Conservation (phyloP, 768 basidiomycete species). For the Tylopilus rubrobrunneus region DNA sequence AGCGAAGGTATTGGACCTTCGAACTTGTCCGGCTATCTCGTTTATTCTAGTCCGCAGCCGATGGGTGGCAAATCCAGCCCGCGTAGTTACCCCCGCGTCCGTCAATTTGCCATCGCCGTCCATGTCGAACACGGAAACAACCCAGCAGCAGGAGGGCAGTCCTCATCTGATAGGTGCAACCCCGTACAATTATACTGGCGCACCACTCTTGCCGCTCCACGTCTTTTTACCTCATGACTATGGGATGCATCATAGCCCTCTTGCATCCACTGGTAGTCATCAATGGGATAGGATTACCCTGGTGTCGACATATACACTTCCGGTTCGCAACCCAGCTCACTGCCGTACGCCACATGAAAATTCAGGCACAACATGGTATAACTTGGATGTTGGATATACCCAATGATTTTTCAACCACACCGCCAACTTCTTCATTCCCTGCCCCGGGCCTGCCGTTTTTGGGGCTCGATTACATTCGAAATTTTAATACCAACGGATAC, state of each 20-base stretch:
- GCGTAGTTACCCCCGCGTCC: constrained; percentile 72
- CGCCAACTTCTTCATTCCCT: constrained; percentile 62
- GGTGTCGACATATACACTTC: constrained; percentile 43
- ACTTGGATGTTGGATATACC: constrained; percentile 37
- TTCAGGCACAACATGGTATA: constrained; percentile 34
- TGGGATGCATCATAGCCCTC: constrained; percentile 33
- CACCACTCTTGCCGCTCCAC: constrained; percentile 50
- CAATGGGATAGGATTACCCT: constrained; percentile 46
- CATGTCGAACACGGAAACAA: constrained; percentile 46
- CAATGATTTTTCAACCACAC: constrained; percentile 54
- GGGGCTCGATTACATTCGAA: constrained; percentile 80
- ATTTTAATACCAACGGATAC: constrained; percentile 54
- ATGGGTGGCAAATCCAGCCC: constrained; percentile 47
- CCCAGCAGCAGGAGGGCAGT: constrained; percentile 47
- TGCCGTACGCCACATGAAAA: constrained; percentile 44
- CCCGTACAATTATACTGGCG: constrained; percentile 40
- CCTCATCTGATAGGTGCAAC: constrained; percentile 47
- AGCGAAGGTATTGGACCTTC: constrained; percentile 47
- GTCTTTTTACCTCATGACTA: constrained; percentile 58
- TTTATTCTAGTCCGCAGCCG: constrained; percentile 53
- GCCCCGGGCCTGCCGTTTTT: constrained; percentile 78
- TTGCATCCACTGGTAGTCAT: constrained; percentile 23
- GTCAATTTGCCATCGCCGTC: constrained; percentile 69
- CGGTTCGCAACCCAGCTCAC: constrained; percentile 29
- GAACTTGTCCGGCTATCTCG: constrained; percentile 40